Conservation (phyloP, 2,329 filamentous ascomycete genomes). For the Diaporthe amygdali region DNA sequence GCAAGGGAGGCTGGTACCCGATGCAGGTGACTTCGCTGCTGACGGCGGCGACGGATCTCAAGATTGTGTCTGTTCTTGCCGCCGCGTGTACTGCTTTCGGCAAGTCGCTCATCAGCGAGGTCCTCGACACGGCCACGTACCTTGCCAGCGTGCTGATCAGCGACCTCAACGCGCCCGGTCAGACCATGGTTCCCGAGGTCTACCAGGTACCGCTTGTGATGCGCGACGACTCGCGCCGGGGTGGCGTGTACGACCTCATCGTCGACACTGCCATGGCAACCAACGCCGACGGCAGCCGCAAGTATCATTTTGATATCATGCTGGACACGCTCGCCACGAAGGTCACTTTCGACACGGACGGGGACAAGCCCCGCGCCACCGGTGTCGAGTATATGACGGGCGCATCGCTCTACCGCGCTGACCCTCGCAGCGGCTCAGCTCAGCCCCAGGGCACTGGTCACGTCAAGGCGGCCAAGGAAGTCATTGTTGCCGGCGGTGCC, state of each 20-base stretch:
- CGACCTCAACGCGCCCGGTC: constrained; percentile 30
- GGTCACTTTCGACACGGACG: constrained; percentile 26
- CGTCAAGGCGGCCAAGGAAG: constrained; percentile 16
- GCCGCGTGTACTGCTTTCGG: constrained; percentile 45
- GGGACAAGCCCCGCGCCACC: constrained; percentile 25
- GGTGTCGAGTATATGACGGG: constrained; percentile 30
- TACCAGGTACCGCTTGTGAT: constrained; percentile 59
- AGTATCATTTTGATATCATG: constrained; percentile 47
- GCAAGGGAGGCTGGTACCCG: constrained; percentile 61
- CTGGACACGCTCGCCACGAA: constrained; percentile 33
- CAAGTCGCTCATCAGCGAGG: constrained; percentile 16
- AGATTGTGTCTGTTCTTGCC: constrained; percentile 56
- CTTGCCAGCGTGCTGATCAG: constrained; percentile 17
- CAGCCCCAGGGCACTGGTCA: background rate
- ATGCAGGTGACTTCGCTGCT: constrained; percentile 55
- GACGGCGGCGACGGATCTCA: constrained; percentile 55
- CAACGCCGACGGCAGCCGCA: constrained; percentile 33
- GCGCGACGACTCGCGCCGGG: constrained; percentile 45
- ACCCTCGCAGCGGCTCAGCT: constrained; percentile 17
- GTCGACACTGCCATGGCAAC: constrained; percentile 45
- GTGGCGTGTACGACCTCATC: constrained; percentile 31
- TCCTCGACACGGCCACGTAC: constrained; percentile 19
- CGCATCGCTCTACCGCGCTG: constrained; percentile 28
- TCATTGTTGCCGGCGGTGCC: constrained; percentile 15
- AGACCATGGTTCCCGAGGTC: constrained; percentile 52